Base-by-base conservation (phyloP, 495 filamentous ascomycete genomes). In the Opeltia flavorubescens region DNA sequence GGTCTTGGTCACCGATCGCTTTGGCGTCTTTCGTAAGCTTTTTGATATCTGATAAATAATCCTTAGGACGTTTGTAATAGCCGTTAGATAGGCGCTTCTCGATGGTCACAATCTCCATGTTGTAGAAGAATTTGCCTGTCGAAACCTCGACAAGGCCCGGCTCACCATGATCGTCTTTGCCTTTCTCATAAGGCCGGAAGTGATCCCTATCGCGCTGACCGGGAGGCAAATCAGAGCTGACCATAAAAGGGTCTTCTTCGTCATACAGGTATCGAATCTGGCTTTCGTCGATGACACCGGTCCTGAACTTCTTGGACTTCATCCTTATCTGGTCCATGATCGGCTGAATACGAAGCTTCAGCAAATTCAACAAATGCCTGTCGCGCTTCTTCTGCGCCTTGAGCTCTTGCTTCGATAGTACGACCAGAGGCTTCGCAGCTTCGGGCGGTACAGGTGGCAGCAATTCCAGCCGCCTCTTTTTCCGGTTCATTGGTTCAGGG, bases 251-350 rank as follows among this genome's bases (percentile, higher is more conserved):
- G 55, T 95, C 80, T 31, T 78, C 69, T 55, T 95, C 89, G 31
- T 87, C 78, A 53, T 81, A 81, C 6, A 96, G 70, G 57, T 95
- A 93, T 25, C 72, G 65, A 42, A 93, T 85, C 30, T 77, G 66
- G 3, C 63, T 63, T 36, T 85, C 74, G 15, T 84, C 80, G 54
- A 98, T 79, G 27, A 86, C 74, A 3, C 85, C 81, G 24, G 75
- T 75, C 36, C 86, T 74, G 67, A 96, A 95, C 49, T 81, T 81
- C 58, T 81, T 83, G 61, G 91, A 89, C 53, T 74, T 77, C 49
- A 75, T 77, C 54, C 91, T 84, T 49, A 95, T 84, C 63, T 93
- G 83, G 50, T 96, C 89, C 86, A 98, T 94, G 52, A 95, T 81
- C 11, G 83, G 83, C 62, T 94, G 87, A 44, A 98, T 77, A 21